Conservation (phyloP, 2,329 filamentous ascomycete genomes). For the Emydomyces testavorans region DNA sequence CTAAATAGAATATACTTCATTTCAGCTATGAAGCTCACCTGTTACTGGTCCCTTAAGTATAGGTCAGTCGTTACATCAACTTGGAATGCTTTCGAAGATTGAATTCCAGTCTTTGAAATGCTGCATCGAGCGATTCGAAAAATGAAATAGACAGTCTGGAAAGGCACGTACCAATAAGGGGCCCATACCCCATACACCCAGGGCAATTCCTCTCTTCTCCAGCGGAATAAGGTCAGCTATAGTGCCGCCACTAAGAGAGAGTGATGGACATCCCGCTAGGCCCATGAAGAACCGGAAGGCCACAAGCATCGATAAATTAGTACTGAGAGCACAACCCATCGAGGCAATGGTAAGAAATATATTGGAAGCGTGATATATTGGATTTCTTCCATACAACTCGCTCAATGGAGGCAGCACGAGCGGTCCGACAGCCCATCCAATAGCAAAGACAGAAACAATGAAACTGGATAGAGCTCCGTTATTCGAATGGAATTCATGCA, state of each 20-base stretch:
- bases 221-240: conserved; percentile 37
- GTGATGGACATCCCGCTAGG: conserved; percentile 24
- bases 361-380: conserved; percentile 44
- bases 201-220: conserved; percentile 35
- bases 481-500: conserved; percentile 36
- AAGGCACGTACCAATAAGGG: conserved; percentile 22
- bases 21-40: not conserved
- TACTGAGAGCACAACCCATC: conserved; percentile 49
- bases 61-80: not conserved
- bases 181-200: conserved; percentile 33
- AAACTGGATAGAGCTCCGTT: conserved; percentile 39
- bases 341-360: conserved; percentile 49
- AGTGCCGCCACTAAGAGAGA: conserved; percentile 37
- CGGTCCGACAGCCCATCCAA: conserved; percentile 38
- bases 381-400: conserved; percentile 49
- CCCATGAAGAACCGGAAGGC: conserved; percentile 55
- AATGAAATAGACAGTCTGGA: too few relatives aligned
- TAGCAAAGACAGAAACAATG: conserved; percentile 50
- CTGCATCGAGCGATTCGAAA: not conserved
- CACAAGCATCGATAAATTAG: conserved; percentile 48
- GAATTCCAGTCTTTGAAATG: too few relatives aligned
- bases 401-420: conserved; percentile 53
- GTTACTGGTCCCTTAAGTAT: conserved; percentile 3
- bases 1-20: not conserved
- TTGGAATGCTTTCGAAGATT: too few relatives aligned